Percentiles rank a stretch among this genome's conserved stretches.
Conservation (phyloP, 371 early-diverging fungal genomes). For the Mucor velutinosus region DNA sequence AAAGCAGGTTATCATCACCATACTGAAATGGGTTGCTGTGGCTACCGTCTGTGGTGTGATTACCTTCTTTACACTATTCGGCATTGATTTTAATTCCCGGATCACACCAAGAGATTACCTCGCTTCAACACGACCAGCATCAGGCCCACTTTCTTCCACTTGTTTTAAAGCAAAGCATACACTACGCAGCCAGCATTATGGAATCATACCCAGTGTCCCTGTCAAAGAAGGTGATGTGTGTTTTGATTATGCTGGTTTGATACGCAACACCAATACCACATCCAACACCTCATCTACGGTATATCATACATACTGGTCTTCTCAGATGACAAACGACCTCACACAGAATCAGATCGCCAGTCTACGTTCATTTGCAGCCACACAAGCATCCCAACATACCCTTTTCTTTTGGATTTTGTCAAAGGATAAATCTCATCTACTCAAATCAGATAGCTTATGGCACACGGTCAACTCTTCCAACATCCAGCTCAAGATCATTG, state of each 20-base stretch:
- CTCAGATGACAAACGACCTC: conserved; percentile 23
- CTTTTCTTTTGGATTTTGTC: conserved; percentile 50
- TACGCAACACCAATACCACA: conserved; percentile 8
- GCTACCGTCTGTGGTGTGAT: conserved; percentile 5
- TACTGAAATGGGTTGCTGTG: conserved; percentile 14
- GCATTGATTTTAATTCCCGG: conserved; percentile 47
- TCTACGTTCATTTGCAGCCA: conserved; percentile 45
- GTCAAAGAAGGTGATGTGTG: conserved; percentile 41
- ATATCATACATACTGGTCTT: conserved; percentile 20
- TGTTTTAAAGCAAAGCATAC: conserved; percentile 12
- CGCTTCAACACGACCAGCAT: conserved; percentile 19
- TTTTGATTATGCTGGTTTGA: conserved; percentile 43
- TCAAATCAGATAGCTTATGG: conserved; percentile 14
- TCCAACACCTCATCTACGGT: not conserved
- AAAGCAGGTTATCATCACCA: not conserved
- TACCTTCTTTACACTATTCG: conserved; percentile 35
- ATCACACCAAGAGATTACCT: conserved; percentile 37
- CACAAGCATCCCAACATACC: conserved; percentile 30
- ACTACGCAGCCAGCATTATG: conserved; percentile 13
- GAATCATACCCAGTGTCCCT: conserved; percentile 41
- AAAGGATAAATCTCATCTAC: conserved; percentile 11
- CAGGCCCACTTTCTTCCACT: conserved; percentile 27
- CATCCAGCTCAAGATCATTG: conserved; percentile 31
- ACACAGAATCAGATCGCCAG: conserved; percentile 33
- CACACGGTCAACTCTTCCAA: conserved; percentile 1